Evolutionary conservation across 2,329 filamentous ascomycete genomes (phyloP).

Genomic region (Chaetothyriales sp.): DNA sequence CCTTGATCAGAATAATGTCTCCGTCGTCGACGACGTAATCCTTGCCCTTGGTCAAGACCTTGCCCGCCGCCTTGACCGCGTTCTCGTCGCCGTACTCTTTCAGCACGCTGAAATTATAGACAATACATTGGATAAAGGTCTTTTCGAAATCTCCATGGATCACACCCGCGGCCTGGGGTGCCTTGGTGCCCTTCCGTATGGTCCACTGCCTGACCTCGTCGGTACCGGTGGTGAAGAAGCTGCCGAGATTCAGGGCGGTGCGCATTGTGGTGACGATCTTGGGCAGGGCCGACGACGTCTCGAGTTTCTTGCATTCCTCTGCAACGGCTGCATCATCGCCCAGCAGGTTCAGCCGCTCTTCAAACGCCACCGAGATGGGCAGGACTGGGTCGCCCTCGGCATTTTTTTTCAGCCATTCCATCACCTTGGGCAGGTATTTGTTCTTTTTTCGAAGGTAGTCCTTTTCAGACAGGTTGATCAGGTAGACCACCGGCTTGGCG

Average conservation of each 20-base stretch:
- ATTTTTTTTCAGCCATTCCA: conserved; percentile 89
- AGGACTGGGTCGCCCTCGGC: conserved; percentile 80
- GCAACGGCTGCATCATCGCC: conserved; percentile 61
- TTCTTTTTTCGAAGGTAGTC: conserved; percentile 99
- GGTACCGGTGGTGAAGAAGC: conserved; percentile 91
- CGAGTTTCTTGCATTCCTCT: conserved; percentile 80
- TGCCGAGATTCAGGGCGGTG: conserved; percentile 74
- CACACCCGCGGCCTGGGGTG: conserved; percentile 92
- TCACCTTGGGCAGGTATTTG: conserved; percentile 89
- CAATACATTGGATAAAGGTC: conserved; percentile 93
- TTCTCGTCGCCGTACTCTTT: conserved; percentile 82
- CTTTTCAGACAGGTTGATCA: conserved; percentile 93
- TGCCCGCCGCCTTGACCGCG: conserved; percentile 82
- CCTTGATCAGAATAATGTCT: conserved; percentile 70
- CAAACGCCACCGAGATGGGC: conserved; percentile 81
- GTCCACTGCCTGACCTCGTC: conserved; percentile 99
- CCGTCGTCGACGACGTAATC: conserved; percentile 55
- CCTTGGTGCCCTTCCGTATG: conserved; percentile 87
- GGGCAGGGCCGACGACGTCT: conserved; percentile 74
- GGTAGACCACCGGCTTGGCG: conserved; percentile 91
- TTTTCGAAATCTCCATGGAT: conserved; percentile 99
- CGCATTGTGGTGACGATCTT: conserved; percentile 92
- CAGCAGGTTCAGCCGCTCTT: conserved; percentile 77
- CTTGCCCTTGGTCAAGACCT: conserved; percentile 97
- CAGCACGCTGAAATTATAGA: conserved; percentile 74